A percentile compares a stretch with the other conserved stretches of the same genome.
phyloP scores from a whole-genome alignment of 75 land plant species.

The Cryptomeria japonica region DNA sequence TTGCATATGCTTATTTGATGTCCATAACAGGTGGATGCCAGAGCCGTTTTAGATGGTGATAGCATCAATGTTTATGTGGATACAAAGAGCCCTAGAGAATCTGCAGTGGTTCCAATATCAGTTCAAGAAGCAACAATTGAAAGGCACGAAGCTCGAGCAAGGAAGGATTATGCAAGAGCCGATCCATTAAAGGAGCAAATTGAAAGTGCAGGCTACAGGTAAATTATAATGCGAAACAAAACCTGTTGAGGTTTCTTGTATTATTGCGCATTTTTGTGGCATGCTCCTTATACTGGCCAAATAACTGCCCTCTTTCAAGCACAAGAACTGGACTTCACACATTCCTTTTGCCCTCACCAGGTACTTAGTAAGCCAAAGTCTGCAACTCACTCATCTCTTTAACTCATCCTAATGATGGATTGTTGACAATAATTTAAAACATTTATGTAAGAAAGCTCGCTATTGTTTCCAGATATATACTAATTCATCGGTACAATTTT shows the following conservation, averaged over 20 bases:
- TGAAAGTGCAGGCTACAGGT: slow-evolving; percentile 74
- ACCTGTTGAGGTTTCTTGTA: background rate
- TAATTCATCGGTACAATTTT: background rate
- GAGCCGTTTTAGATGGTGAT: slow-evolving; percentile 82
- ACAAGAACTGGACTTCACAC: background rate
- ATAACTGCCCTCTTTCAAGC: background rate
- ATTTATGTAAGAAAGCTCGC: too few species aligned
- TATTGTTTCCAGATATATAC: too few species aligned
- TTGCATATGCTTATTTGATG: background rate
- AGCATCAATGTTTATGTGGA: slow-evolving; percentile 81
- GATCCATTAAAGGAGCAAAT: slow-evolving; percentile 74
- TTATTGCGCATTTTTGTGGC: background rate
- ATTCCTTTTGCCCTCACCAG: too few species aligned
- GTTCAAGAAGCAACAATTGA: slow-evolving; percentile 47
- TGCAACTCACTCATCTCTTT: too few species aligned
- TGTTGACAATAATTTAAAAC: too few species aligned
- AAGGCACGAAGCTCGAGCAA: slow-evolving; percentile 60
- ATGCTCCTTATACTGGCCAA: background rate
- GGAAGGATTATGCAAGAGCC: slow-evolving; percentile 51
- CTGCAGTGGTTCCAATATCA: slow-evolving; percentile 54
- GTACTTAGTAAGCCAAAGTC: too few species aligned
- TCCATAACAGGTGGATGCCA: slow-evolving; percentile 55
- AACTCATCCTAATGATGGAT: too few species aligned
- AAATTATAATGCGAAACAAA: background rate
- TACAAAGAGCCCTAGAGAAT: slow-evolving; percentile 57